These are phyloP conservation scores for Salvia rosmarinus DNA, from an alignment of 257 asterid species.

Conservation along the genomic window DNA sequence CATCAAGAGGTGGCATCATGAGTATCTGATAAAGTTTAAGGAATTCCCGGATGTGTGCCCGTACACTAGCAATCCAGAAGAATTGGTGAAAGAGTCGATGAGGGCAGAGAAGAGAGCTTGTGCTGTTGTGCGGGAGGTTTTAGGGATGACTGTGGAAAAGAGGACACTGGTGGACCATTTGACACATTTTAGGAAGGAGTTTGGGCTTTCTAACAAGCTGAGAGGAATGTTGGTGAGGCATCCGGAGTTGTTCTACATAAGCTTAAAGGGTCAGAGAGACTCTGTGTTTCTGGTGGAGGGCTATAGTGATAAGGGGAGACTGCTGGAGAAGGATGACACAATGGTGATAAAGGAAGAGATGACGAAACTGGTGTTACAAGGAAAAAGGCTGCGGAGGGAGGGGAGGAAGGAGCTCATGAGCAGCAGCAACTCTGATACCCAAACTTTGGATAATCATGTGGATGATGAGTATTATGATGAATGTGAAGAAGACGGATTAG, in stretches of 20 bases:
- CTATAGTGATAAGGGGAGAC: slow-evolving; percentile 63
- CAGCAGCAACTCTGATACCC: slow-evolving; percentile 22
- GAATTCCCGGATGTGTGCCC: slow-evolving; percentile 77
- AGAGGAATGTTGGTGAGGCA: slow-evolving; percentile 94
- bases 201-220: slow-evolving; percentile 80
- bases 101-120: slow-evolving; percentile 95
- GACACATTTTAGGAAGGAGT: slow-evolving; percentile 91
- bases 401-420: slow-evolving; percentile 36
- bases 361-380: slow-evolving; percentile 66
- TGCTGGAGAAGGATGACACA: slow-evolving; percentile 61
- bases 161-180: slow-evolving; percentile 93
- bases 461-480: slow-evolving; percentile 45
- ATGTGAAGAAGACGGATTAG: slow-evolving; percentile 66
- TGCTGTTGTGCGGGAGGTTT: slow-evolving; percentile 79
- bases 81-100: slow-evolving; percentile 58
- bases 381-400: slow-evolving; percentile 59
- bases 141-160: slow-evolving; percentile 86
- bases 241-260: slow-evolving; percentile 91
- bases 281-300: slow-evolving; percentile 90
- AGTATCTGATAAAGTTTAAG: slow-evolving; percentile 64
- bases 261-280: slow-evolving; percentile 86
- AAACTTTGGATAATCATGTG: slow-evolving; percentile 13
- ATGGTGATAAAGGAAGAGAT: slow-evolving; percentile 59
- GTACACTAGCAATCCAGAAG: slow-evolving; percentile 53
- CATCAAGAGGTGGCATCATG: slow-evolving; percentile 72